phyloP scores from a whole-genome alignment of 768 basidiomycete species.

The Leucocoprinus birnbaumii region DNA sequence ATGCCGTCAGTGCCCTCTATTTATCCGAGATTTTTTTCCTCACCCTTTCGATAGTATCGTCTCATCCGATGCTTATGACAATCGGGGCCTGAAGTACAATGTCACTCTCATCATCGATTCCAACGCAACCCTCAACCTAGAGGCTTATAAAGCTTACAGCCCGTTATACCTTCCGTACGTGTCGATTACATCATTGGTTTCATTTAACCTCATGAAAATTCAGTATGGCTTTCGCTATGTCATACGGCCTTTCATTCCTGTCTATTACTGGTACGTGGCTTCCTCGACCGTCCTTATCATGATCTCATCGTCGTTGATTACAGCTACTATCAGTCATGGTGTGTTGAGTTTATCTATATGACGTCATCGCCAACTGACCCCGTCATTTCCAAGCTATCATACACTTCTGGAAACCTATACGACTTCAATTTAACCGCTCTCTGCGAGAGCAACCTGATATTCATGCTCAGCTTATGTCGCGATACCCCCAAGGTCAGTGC shows the following conservation, averaged over 20 bases:
- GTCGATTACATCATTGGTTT: neutral
- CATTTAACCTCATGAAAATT: neutral
- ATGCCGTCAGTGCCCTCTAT: slow-evolving; percentile 43
- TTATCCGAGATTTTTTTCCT: neutral
- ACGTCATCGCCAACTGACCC: neutral
- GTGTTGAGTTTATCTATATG: neutral
- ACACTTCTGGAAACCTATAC: slow-evolving; percentile 57
- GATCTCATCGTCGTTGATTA: neutral
- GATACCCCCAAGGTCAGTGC: slow-evolving; percentile 42
- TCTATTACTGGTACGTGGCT: slow-evolving; percentile 50
- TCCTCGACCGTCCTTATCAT: neutral
- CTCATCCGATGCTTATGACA: slow-evolving; percentile 55
- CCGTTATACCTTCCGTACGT: slow-evolving; percentile 45
- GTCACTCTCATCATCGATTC: slow-evolving; percentile 38
- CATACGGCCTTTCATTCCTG: slow-evolving; percentile 60
- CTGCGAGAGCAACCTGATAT: slow-evolving; percentile 57
- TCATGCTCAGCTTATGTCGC: slow-evolving; percentile 57
- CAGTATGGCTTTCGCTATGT: slow-evolving; percentile 53
- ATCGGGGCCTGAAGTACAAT: slow-evolving; percentile 46
- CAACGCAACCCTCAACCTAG: slow-evolving; percentile 36
- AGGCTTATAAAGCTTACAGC: slow-evolving; percentile 44
- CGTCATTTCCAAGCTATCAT: slow-evolving; percentile 33
- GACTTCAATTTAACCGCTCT: slow-evolving; percentile 45
- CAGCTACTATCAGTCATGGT: slow-evolving; percentile 48
- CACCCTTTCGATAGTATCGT: slow-evolving; percentile 29